phyloP scores from a whole-genome alignment of 768 basidiomycete genomes.

The Leccinum subgranulosum region DNA sequence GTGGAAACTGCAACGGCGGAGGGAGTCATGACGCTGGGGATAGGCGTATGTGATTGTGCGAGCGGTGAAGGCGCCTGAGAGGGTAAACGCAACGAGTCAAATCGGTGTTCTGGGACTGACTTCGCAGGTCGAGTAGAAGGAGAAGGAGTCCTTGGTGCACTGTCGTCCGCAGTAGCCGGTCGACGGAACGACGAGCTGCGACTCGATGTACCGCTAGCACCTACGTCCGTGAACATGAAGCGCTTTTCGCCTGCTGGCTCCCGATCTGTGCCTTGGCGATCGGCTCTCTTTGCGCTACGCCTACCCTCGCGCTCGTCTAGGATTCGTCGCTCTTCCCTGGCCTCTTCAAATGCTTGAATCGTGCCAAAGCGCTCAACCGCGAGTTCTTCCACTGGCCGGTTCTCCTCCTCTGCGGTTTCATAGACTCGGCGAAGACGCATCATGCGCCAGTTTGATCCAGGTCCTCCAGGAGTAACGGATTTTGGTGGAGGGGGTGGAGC shows the following conservation, averaged over 20 bases:
- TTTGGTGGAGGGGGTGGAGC: constrained; percentile 38
- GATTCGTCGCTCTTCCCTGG: constrained; percentile 78
- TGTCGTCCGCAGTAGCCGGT: constrained; percentile 62
- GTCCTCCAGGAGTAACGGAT: constrained; percentile 73
- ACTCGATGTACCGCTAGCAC: constrained; percentile 61
- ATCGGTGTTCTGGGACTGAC: constrained; percentile 44
- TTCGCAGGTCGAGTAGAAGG: constrained; percentile 27
- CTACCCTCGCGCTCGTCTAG: constrained; percentile 78
- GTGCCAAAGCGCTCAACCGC: constrained; percentile 87
- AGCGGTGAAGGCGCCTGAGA: constrained; percentile 60
- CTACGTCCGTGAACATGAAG: constrained; percentile 67
- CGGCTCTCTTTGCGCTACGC: constrained; percentile 37
- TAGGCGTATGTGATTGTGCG: constrained; percentile 70
- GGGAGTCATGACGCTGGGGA: constrained; percentile 90
- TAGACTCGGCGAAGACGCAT: constrained; percentile 89
- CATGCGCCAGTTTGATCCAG: constrained; percentile 97
- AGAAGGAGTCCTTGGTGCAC: constrained; percentile 57
- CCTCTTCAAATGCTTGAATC: constrained; percentile 83
- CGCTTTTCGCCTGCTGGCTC: constrained; percentile 45
- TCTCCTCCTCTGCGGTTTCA: constrained; percentile 88
- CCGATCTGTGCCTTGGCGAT: constrained; percentile 38
- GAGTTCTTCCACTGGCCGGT: constrained; percentile 66
- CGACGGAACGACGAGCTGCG: constrained; percentile 87
- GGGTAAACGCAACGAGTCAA: constrained; percentile 60
- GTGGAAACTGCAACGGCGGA: constrained; percentile 34